Evolutionary conservation across 1,139 yeast species (phyloP).

Genomic region (Diutina catenulata): DNA sequence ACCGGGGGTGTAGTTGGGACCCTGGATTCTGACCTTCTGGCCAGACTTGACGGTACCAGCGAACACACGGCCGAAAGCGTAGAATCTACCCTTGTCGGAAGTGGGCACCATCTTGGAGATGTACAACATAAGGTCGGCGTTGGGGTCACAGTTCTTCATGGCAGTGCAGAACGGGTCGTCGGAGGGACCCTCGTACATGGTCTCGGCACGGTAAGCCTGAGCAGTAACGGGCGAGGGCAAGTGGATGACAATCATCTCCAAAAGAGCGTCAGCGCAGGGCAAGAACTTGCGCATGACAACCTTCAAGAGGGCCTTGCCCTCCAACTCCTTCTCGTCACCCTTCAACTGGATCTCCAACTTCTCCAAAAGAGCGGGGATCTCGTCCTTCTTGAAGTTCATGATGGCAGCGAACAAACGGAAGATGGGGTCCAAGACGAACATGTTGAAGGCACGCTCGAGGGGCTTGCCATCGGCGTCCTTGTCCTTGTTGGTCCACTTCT

Average conservation of each 20-base stretch:
- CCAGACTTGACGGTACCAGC: constrained; percentile 99
- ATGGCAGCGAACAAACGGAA: constrained; percentile 92
- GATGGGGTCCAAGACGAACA: constrained; percentile 98
- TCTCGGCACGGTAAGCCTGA: constrained; percentile 98
- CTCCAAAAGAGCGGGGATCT: constrained; percentile 78
- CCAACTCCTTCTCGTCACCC: constrained; percentile 93
- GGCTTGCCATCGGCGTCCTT: constrained; percentile 92
- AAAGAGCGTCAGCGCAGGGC: constrained; percentile 99
- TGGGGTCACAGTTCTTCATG: constrained; percentile 98
- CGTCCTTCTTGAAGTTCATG: constrained; percentile 96
- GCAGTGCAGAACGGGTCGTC: constrained; percentile 89
- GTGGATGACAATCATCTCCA: constrained; percentile 98
- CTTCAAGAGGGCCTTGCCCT: constrained; percentile 97
- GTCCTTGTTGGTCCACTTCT: constrained; percentile 97
- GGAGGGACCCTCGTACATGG: constrained; percentile 97
- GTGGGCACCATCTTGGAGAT: constrained; percentile 99
- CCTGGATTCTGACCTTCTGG: constrained; percentile 99
- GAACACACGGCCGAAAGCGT: constrained; percentile 99
- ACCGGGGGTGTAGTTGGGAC: constrained; percentile 99
- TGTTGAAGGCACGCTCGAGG: constrained; percentile 99
- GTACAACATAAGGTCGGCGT: constrained; percentile 97
- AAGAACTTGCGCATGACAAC: constrained; percentile 99
- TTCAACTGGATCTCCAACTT: constrained; percentile 87
- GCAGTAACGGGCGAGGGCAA: constrained; percentile 99
- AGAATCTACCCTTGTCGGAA: constrained; percentile 99